These are phyloP conservation scores for Exidia glandulosa DNA, from an alignment of 768 basidiomycete genomes.

Conservation along the genomic window DNA sequence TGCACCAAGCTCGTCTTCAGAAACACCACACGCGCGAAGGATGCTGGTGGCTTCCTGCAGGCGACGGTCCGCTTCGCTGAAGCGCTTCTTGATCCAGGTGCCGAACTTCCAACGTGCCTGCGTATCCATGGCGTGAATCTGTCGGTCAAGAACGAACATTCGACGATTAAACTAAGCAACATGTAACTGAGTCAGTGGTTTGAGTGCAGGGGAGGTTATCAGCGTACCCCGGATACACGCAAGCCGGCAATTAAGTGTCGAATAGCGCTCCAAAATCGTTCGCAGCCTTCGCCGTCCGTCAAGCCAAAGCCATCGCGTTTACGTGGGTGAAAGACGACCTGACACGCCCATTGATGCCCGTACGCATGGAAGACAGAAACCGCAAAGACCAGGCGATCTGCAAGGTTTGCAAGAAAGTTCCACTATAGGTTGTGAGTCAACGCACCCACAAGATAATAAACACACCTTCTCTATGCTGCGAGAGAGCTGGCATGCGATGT, in stretches of 20 bases:
- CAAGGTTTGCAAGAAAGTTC: too few species aligned
- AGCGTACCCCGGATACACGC: conserved; percentile 20
- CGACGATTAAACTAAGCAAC: background rate
- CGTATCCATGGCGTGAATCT: background rate
- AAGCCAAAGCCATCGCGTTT: conserved; percentile 20
- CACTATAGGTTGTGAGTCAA: too few species aligned
- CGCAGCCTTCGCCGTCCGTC: conserved; percentile 25
- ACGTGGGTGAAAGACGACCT: conserved; percentile 24
- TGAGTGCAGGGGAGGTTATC: background rate
- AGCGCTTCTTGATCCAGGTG: too few species aligned
- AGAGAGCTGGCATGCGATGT: too few species aligned
- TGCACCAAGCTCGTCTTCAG: background rate
- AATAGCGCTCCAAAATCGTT: conserved; percentile 23
- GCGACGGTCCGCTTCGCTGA: background rate
- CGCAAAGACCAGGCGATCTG: conserved; percentile 16
- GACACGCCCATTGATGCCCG: conserved; percentile 28
- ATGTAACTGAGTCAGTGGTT: background rate
- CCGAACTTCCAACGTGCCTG: too few species aligned
- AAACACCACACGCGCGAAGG: background rate
- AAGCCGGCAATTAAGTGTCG: conserved; percentile 25
- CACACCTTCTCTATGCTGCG: too few species aligned
- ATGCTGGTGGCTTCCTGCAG: background rate
- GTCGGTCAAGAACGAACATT: background rate
- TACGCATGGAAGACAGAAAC: conserved; percentile 30
- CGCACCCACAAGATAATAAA: too few species aligned